phyloP scores from a whole-genome alignment of 2,329 filamentous ascomycete species.

The Sarocladium oryzae region DNA sequence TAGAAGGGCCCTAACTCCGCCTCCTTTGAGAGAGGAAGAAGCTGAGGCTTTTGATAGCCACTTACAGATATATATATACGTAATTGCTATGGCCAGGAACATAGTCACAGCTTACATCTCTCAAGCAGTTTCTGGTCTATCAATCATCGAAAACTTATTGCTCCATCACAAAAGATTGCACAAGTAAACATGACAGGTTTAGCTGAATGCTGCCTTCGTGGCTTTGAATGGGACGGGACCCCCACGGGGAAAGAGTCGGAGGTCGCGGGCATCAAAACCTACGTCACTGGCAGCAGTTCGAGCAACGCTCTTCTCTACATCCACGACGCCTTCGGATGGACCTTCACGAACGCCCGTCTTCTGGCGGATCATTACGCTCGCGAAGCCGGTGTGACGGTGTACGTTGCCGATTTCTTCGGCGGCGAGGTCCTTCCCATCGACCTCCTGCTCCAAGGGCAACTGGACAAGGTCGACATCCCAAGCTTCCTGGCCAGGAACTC shows the following conservation, averaged over 20 bases:
- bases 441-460: conserved; percentile 20
- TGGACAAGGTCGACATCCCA: conserved; percentile 28
- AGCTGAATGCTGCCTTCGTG: conserved; percentile 24
- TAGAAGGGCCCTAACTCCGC: too few species aligned
- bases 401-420: conserved; percentile 30
- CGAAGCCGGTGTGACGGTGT: conserved; percentile 39
- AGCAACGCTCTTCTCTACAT: conserved; percentile 29
- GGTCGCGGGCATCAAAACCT: conserved; percentile 26
- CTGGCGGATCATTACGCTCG: conserved; percentile 40
- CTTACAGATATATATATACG: too few species aligned
- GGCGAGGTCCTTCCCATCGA: conserved; percentile 27
- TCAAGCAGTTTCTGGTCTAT: too few species aligned
- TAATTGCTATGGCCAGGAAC: too few species aligned
- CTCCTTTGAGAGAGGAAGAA: too few species aligned
- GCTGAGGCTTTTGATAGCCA: too few species aligned
- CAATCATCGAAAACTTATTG: too few species aligned
- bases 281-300: conserved; percentile 29
- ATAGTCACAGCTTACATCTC: too few species aligned
- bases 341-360: conserved; percentile 35
- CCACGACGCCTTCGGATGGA: conserved; percentile 37
- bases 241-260: conserved; percentile 26
- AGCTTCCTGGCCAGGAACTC: conserved; percentile 30
- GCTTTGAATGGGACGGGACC: conserved; percentile 34
- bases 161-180: too few species aligned
- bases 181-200: conserved; percentile 7